Evolutionary conservation across 192 early-diverging fungal genomes (phyloP), one percentile per base, ranked within the genome.

Genomic region (Rhizoclosmatium globosum): DNA sequence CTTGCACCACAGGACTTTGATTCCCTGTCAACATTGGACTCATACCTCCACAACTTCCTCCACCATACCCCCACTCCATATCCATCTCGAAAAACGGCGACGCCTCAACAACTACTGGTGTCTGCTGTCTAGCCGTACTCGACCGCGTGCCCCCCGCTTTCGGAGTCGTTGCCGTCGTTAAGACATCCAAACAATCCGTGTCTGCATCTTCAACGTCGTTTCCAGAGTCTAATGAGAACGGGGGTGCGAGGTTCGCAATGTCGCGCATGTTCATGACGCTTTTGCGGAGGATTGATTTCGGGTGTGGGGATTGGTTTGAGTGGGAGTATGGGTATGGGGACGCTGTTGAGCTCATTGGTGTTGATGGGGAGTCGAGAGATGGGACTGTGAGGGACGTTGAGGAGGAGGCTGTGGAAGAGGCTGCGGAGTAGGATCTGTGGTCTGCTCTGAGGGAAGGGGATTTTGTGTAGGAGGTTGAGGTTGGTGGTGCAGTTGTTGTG

Each of bases 61-160:
- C 31, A 31, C 31, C 31, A 31, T 31, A 31, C 31, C 31, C 31
- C 60, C 60, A 62, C 19, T 62, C 60, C 9, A 31, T 23, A 39
- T 62, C 60, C 60, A 62, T 62, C 21, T 62, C 21, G 38, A 62
- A 62, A 62, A 62, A 62, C 21, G 60, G 60, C 9, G 15, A 21
- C 60, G 60, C 7, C 6, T 62, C 60, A n/a, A 9, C 9, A 56
- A 56, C 53, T 0, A 56, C 53, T 0, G 11, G 53, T 9, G 53
- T 9, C 9, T 56, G 53, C 53, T 9, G 19, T 56, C 11, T 56
- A n/a, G 53, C 11, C 19, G 53, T 9, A n/a, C 53, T n/a, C 9
- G 19, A 0, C 11, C 9, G 53, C 11, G 53, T 62, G 60, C 9
- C 38, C 4, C 21, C 21, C 17, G 50, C 50, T 17, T 53, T 53